Percentiles rank a stretch among this genome's conserved stretches.
These are phyloP conservation scores for Coemansia sp. DNA, from an alignment of 192 early-diverging fungal species.

Conservation along the genomic window DNA sequence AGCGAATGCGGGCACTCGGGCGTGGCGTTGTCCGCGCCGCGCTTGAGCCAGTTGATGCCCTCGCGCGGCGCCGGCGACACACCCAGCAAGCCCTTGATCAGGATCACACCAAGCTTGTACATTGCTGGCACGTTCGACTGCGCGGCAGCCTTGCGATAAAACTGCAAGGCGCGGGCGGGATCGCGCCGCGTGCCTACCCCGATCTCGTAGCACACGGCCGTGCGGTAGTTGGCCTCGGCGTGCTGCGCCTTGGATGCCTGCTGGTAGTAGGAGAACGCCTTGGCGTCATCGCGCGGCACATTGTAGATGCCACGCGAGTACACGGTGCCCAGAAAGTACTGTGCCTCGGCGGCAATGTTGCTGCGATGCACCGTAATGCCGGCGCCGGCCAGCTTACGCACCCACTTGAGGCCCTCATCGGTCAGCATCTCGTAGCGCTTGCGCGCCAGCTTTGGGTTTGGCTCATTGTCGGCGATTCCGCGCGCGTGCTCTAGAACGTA, in stretches of 20 bases:
- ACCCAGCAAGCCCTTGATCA: conserved; percentile 79
- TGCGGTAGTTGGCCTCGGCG: conserved; percentile 86
- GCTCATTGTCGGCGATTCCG: conserved; percentile 59
- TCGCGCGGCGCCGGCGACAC: conserved; percentile 78
- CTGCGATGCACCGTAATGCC: conserved; percentile 63
- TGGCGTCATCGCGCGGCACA: conserved; percentile 74
- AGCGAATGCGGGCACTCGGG: conserved; percentile 87
- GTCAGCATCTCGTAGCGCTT: conserved; percentile 70
- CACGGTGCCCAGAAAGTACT: conserved; percentile 87
- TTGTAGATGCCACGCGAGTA: conserved; percentile 83
- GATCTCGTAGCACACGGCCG: conserved; percentile 93
- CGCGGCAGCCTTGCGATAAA: conserved; percentile 88
- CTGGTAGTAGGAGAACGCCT: conserved; percentile 86
- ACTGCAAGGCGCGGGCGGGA: conserved; percentile 74
- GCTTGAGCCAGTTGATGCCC: conserved; percentile 90
- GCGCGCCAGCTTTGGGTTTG: conserved; percentile 62
- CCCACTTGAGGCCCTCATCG: conserved; percentile 76
- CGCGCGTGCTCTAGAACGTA: conserved; percentile 77
- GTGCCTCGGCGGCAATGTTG: conserved; percentile 78
- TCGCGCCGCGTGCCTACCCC: conserved; percentile 91
- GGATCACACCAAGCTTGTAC: conserved; percentile 94
- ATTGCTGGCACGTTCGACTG: conserved; percentile 90
- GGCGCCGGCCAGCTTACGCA: conserved; percentile 76
- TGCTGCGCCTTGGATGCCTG: conserved; percentile 92
- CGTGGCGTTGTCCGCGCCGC: conserved; percentile 86